Percentiles rank a stretch among this genome's conserved stretches.
Conservation (phyloP, 2,329 filamentous ascomycete genomes). For the Fusarium zealandicum region DNA sequence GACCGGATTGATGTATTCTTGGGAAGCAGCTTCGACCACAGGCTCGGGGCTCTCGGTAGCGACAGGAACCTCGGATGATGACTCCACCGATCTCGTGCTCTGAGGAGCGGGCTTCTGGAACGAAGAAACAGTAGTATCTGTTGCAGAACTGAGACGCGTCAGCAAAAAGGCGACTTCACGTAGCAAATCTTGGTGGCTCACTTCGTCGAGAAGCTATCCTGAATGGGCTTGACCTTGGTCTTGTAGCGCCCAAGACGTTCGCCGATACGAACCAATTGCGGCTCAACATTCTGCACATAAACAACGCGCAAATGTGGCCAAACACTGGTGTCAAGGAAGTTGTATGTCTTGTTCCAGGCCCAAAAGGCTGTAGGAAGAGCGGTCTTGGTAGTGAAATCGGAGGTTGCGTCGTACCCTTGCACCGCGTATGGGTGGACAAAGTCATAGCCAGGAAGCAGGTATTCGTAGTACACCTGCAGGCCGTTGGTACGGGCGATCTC, state of each 20-base stretch:
- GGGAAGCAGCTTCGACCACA: conserved; percentile 36
- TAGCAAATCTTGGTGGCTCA: not conserved
- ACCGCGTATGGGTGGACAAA: conserved; percentile 76
- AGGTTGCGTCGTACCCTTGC: conserved; percentile 71
- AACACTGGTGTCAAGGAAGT: conserved; percentile 77
- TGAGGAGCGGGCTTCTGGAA: conserved; percentile 48
- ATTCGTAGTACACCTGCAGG: conserved; percentile 72
- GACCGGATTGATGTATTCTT: conserved; percentile 46
- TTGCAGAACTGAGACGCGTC: conserved; percentile 29
- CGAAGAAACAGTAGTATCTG: conserved; percentile 43
- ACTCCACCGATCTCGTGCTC: conserved; percentile 41
- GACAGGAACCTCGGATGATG: conserved; percentile 40
- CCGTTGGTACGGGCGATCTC: conserved; percentile 68
- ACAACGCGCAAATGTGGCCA: conserved; percentile 83
- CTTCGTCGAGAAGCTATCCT: conserved; percentile 27
- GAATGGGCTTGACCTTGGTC: conserved; percentile 46
- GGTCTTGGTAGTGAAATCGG: conserved; percentile 71
- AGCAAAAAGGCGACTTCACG: not conserved
- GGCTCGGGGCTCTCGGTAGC: conserved; percentile 18
- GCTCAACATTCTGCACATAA: conserved; percentile 92
- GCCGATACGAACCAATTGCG: conserved; percentile 90
- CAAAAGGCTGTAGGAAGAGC: conserved; percentile 76
- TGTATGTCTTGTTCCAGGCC: conserved; percentile 71
- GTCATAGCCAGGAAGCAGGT: conserved; percentile 78
- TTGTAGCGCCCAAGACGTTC: conserved; percentile 84